These are phyloP conservation scores for Pichia terricola DNA, from an alignment of 1,139 yeast genomes.

Conservation along the genomic window DNA sequence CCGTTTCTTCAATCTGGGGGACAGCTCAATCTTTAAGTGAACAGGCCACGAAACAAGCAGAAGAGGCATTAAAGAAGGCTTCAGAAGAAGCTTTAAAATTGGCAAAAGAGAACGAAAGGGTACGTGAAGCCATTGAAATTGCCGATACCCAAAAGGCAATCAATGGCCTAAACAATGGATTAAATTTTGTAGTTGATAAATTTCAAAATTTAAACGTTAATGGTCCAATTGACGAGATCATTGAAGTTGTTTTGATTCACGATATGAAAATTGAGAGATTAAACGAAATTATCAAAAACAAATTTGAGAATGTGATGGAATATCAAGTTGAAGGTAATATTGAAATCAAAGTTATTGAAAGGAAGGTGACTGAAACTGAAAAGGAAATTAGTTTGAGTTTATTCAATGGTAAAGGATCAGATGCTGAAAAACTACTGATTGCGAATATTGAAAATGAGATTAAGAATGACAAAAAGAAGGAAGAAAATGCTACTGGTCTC, in stretches of 20 bases:
- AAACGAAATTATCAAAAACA: slow-evolving; percentile 39
- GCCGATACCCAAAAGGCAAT: slow-evolving; percentile 24
- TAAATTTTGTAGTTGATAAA: slow-evolving; percentile 38
- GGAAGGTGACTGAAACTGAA: slow-evolving; percentile 29
- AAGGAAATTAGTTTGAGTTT: slow-evolving; percentile 47
- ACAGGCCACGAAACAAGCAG: slow-evolving; percentile 28
- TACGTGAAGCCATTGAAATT: slow-evolving; percentile 14
- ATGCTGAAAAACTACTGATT: slow-evolving; percentile 81
- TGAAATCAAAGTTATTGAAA: slow-evolving; percentile 42
- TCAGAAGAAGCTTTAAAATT: slow-evolving; percentile 22
- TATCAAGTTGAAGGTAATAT: slow-evolving; percentile 89
- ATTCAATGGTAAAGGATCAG: slow-evolving; percentile 67
- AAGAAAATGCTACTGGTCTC: slow-evolving; percentile 1
- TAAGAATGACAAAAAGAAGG: slow-evolving; percentile 27
- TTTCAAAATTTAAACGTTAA: slow-evolving; percentile 28
- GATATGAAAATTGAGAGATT: slow-evolving; percentile 55
- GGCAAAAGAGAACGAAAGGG: neutral
- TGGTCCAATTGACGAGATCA: slow-evolving; percentile 45
- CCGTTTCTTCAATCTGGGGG: slow-evolving; percentile 65
- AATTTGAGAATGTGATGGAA: slow-evolving; percentile 74
- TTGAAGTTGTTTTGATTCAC: slow-evolving; percentile 73
- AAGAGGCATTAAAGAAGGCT: slow-evolving; percentile 32
- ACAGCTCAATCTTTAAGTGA: slow-evolving; percentile 28
- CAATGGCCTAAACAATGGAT: slow-evolving; percentile 9
- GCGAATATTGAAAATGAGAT: slow-evolving; percentile 78